Evolutionary conservation across 2,329 filamentous ascomycete genomes (phyloP).

Genomic region (Hypoxylon sp.): DNA sequence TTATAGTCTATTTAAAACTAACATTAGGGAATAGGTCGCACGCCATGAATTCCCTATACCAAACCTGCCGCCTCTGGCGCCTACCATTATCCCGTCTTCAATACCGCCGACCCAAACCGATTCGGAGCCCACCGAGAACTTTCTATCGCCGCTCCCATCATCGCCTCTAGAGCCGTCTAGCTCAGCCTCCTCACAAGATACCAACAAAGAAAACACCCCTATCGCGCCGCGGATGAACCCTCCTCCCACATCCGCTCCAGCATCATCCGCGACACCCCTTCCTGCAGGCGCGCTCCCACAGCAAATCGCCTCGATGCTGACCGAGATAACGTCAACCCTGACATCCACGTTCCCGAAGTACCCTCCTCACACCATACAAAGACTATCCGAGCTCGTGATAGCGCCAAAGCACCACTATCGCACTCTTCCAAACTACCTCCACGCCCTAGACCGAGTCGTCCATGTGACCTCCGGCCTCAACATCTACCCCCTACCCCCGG

Average conservation of each 20-base stretch:
- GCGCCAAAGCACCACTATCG: constrained; percentile 84
- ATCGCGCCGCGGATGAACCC: constrained; percentile 53
- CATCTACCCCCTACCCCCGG: constrained; percentile 84
- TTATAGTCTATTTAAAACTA: constrained; percentile 16
- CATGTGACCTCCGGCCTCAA: constrained; percentile 88
- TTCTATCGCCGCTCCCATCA: constrained; percentile 63
- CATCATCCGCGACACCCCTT: constrained; percentile 56
- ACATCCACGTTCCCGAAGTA: constrained; percentile 76
- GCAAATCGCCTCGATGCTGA: constrained; percentile 74
- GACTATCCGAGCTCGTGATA: constrained; percentile 88
- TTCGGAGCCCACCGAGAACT: constrained; percentile 58
- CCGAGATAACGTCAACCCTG: constrained; percentile 73
- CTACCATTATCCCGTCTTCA: constrained; percentile 48
- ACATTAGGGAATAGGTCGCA: constrained; percentile 71
- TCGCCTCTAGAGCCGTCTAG: constrained; percentile 59
- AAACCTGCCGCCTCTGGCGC: constrained; percentile 60
- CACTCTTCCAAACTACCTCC: constrained; percentile 85
- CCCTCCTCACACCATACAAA: constrained; percentile 93
- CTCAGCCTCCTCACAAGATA: constrained; percentile 66
- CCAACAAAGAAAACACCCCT: constrained; percentile 76
- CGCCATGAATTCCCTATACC: constrained; percentile 83
- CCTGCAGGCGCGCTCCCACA: constrained; percentile 69
- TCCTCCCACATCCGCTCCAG: constrained; percentile 54
- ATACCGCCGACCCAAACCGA: constrained; percentile 57
- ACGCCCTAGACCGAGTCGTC: constrained; percentile 90